Evolutionary conservation across 2,329 filamentous ascomycete species (phyloP), one percentile per base, ranked within the genome.

Genomic region (Phyllosticta citribraziliensis): DNA sequence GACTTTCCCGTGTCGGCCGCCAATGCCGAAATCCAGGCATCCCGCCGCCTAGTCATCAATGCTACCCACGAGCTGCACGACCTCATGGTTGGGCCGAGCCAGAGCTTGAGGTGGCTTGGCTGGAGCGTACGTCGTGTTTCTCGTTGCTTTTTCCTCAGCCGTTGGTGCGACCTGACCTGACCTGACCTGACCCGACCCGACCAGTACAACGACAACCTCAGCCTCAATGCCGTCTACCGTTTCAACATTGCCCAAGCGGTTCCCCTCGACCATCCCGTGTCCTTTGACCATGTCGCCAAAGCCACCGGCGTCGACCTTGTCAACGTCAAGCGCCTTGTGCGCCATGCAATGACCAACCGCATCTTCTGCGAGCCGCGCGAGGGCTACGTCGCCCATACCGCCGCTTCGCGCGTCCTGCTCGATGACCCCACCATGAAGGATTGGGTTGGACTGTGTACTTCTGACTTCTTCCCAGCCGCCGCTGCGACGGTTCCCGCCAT

Each of bases 341-440:
- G 76, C 12, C 70, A 74, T 35, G 73, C 74, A 30, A 74, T 76
- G 62, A 69, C 71, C 0, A 74, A 75, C 62, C 70, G 71, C 53
- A 65, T 78, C 22, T 79, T 79, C 60, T 61, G 63, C 24, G 78
- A 79, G 65, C 75, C 74, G 0, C 60, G 67, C 14, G 64, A 67
- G 3, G 75, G 73, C 2, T 65, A 68, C 14, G 73, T 80, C 4
- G 71, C 73, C 2, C 78, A 79, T 63, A 78, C 74, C 3, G 66
- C 66, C 9, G 63, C 63, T 2, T 68, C 66, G 22, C 64, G 60
- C 24, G 27, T 57, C 19, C 30, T 64, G 50, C 56, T 60, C n/a
- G 60, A 64, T 8, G 63, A 64, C 55, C 57, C 63, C 20, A 53
- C 54, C 35, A 55, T 65, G 63, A 63, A 57, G 30, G 63, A 64